Evolutionary conservation across 75 land plant genomes (phyloP).

Genomic region (Ceratopteris richardii): DNA sequence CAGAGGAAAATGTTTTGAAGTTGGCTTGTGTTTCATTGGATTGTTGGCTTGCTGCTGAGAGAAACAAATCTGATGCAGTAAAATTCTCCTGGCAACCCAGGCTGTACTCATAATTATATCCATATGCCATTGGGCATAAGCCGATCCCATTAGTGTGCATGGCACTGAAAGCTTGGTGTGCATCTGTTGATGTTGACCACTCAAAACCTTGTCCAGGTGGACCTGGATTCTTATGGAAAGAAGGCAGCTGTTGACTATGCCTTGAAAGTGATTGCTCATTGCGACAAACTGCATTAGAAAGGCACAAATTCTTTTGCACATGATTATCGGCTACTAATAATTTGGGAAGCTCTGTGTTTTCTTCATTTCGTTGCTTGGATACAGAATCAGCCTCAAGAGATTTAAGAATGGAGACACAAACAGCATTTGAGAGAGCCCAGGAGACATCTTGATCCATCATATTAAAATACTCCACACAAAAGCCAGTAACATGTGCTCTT

Average conservation of each 20-base stretch:
- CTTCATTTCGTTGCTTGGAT: too few relatives aligned
- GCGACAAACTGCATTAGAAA: background rate
- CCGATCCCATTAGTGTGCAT: background rate
- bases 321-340: background rate
- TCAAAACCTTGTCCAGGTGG: too few relatives aligned
- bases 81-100: background rate
- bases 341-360: too few relatives aligned
- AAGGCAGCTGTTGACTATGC: too few relatives aligned
- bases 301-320: background rate
- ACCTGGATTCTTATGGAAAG: too few relatives aligned
- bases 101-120: background rate
- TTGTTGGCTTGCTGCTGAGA: background rate
- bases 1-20: background rate
- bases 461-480: slow-evolving; percentile 32
- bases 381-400: background rate
- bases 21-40: too few relatives aligned
- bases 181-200: background rate
- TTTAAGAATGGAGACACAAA: background rate
- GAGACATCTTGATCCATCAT: slow-evolving; percentile 5
- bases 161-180: background rate
- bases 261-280: too few relatives aligned
- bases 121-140: background rate
- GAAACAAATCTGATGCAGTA: background rate
- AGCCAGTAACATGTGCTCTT: slow-evolving; percentile 19
- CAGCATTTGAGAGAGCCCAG: background rate